phyloP scores from a whole-genome alignment of 2,329 filamentous ascomycete species.

The Cryphonectria carpinicola region DNA sequence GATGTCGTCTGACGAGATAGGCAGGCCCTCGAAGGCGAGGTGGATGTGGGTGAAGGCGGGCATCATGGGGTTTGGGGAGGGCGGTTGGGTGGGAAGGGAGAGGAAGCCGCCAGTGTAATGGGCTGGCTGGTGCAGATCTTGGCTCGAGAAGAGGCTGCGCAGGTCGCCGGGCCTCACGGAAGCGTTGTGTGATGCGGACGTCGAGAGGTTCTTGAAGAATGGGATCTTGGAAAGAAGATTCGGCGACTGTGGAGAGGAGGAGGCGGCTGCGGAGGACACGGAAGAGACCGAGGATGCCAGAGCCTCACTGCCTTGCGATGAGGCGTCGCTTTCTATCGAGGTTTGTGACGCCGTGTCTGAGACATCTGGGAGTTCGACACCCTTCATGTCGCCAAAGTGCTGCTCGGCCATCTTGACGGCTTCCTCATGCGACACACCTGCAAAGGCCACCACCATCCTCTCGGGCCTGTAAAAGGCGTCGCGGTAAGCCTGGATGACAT shows the following conservation, averaged over 20 bases:
- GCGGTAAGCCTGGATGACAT: conserved; percentile 77
- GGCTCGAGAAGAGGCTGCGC: conserved; percentile 47
- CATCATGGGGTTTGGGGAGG: conserved; percentile 74
- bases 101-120: conserved; percentile 95
- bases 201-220: conserved; percentile 87
- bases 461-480: conserved; percentile 86
- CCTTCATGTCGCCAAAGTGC: conserved; percentile 90
- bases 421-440: conserved; percentile 80
- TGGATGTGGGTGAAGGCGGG: conserved; percentile 91
- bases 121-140: conserved; percentile 67
- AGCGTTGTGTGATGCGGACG: conserved; percentile 67
- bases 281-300: conserved; percentile 40
- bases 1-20: conserved; percentile 88
- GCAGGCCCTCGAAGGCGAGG: conserved; percentile 91
- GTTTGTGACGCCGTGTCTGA: conserved; percentile 64
- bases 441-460: conserved; percentile 92
- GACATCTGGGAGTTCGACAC: conserved; percentile 50
- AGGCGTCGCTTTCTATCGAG: conserved; percentile 48
- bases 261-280: conserved; percentile 35
- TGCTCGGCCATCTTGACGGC: conserved; percentile 80
- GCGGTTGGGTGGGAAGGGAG: conserved; percentile 78
- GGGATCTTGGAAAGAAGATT: conserved; percentile 74
- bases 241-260: conserved; percentile 51
- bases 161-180: conserved; percentile 52
- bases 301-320: conserved; percentile 37